phyloP scores from a whole-genome alignment of 768 basidiomycete genomes.

The Omphalotus guepiniiformis region DNA sequence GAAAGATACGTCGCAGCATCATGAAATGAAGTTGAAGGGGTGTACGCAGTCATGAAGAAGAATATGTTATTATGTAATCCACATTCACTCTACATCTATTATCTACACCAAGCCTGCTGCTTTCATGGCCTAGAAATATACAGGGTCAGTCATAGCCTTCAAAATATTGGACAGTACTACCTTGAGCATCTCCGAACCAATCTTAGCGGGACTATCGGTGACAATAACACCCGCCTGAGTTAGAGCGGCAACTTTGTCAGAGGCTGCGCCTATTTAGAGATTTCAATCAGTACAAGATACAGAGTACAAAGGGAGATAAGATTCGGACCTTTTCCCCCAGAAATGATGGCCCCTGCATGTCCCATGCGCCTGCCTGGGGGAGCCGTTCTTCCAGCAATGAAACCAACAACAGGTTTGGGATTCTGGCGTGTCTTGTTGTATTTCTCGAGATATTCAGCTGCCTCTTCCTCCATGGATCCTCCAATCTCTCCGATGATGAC shows the following conservation, averaged over 20 bases:
- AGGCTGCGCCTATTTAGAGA: constrained; percentile 63
- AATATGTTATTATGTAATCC: constrained; percentile 1
- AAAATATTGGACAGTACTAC: constrained; percentile 31
- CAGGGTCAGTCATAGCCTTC: constrained; percentile 3
- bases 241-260: constrained; percentile 89
- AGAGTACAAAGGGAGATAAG: neutral
- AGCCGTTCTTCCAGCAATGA: constrained; percentile 97
- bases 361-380: constrained; percentile 98
- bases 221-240: constrained; percentile 91
- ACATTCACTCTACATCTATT: constrained; percentile 2
- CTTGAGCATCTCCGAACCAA: constrained; percentile 87
- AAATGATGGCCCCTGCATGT: constrained; percentile 96
- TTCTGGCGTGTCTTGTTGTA: constrained; percentile 85
- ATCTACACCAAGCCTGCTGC: constrained; percentile 64
- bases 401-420: constrained; percentile 95
- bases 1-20: constrained; percentile 66
- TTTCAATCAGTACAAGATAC: neutral
- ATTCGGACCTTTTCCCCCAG: constrained; percentile 86
- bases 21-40: constrained; percentile 38
- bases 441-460: constrained; percentile 90
- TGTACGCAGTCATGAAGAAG: neutral
- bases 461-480: constrained; percentile 99
- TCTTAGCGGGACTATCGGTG: constrained; percentile 93
- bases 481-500: constrained; percentile 99
- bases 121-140: constrained; percentile 61